Percentiles rank a stretch among this genome's conserved stretches.
Conservation (phyloP, 2,329 filamentous ascomycete species). For the Tolypocladium tropicale region DNA sequence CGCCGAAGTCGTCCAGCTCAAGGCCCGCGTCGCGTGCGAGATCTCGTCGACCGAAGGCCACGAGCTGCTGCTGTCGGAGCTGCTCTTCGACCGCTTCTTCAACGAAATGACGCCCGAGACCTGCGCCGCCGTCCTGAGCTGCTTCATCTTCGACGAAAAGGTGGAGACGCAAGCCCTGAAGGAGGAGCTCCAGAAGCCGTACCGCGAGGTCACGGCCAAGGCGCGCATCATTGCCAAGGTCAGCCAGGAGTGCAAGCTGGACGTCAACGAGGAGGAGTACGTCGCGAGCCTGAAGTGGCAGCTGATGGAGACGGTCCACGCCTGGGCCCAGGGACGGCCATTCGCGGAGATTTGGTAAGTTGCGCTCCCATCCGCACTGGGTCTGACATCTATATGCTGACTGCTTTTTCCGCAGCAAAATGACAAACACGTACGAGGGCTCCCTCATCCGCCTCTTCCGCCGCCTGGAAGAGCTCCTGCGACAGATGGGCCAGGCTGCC, state of each 20-base stretch:
- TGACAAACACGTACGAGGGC: slow-evolving; percentile 97
- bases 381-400: background rate
- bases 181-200: slow-evolving; percentile 80
- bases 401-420: slow-evolving; percentile 62
- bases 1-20: slow-evolving; percentile 87
- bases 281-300: slow-evolving; percentile 83
- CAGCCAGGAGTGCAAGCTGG: slow-evolving; percentile 85
- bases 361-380: background rate
- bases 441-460: slow-evolving; percentile 94
- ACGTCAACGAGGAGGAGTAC: slow-evolving; percentile 93
- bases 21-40: slow-evolving; percentile 94
- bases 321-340: slow-evolving; percentile 81
- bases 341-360: slow-evolving; percentile 94
- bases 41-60: slow-evolving; percentile 88
- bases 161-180: slow-evolving; percentile 66
- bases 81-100: slow-evolving; percentile 96
- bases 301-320: slow-evolving; percentile 91
- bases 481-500: slow-evolving; percentile 89
- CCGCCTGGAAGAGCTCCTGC: slow-evolving; percentile 82
- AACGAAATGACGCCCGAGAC: slow-evolving; percentile 87
- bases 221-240: slow-evolving; percentile 87
- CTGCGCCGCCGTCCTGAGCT: slow-evolving; percentile 76
- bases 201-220: slow-evolving; percentile 75
- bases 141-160: slow-evolving; percentile 98
- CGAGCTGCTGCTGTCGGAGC: slow-evolving; percentile 83